phyloP scores from a whole-genome alignment of 176 grass and related monocot genomes.

The Hyparrhenia diplandra region DNA sequence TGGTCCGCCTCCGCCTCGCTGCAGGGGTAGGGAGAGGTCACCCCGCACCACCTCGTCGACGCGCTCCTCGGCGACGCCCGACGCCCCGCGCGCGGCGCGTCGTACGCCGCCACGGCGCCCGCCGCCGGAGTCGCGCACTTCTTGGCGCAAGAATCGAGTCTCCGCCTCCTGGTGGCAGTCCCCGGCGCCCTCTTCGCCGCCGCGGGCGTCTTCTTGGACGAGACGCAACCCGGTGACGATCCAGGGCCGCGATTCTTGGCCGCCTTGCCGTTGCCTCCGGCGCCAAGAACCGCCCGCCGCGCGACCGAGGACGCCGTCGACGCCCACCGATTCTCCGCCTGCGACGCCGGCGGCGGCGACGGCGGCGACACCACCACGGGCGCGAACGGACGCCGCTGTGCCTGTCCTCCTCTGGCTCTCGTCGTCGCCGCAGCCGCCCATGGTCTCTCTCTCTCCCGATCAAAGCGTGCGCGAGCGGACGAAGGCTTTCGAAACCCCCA shows the following conservation, averaged over 20 bases:
- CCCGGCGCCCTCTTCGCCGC: slow-evolving; percentile 11
- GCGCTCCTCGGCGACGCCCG: not conserved
- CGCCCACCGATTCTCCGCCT: not conserved
- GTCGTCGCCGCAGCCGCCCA: slow-evolving; percentile 5
- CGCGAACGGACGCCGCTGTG: slow-evolving; percentile 33
- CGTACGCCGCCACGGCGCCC: too few species aligned
- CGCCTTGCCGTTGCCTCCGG: not conserved
- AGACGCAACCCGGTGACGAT: not conserved
- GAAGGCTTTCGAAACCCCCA: not conserved
- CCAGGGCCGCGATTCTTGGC: not conserved
- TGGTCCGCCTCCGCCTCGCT: not conserved
- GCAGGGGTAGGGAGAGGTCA: not conserved
- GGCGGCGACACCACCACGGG: slow-evolving; percentile 2
- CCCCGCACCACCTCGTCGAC: not conserved
- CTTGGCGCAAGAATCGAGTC: not conserved
- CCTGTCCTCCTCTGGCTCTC: not conserved
- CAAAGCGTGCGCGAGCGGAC: not conserved
- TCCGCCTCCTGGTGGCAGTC: slow-evolving; percentile 6
- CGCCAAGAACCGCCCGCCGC: not conserved
- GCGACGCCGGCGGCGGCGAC: not conserved
- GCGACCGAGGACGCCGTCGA: not conserved
- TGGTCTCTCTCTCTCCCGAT: not conserved
- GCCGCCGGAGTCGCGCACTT: not conserved
- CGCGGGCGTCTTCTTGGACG: slow-evolving; percentile 7
- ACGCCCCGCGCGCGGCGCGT: too few species aligned